Base-by-base conservation (phyloP, 306 rosid species). In the Echinosophora koreensis region DNA sequence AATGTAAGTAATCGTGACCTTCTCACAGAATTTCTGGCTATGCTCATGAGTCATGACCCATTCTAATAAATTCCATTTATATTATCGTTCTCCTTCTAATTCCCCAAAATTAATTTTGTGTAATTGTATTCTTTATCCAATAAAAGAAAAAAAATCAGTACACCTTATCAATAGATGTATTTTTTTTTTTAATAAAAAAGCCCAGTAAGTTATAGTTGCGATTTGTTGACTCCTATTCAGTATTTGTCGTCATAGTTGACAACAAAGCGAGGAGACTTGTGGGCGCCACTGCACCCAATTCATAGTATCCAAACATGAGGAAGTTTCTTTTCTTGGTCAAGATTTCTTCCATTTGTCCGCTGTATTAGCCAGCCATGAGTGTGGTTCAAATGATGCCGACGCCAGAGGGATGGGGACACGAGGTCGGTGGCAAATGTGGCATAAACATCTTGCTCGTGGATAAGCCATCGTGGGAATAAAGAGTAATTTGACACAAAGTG, bases 311-410 rank as follows among this genome's bases (percentile, higher is more conserved):
- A 77, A 44, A 66, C 28, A 18, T 28, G 10, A 58, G 66, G 37
- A 80, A 50, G 5, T 14, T 71, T 34, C 5, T 35, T 14, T 71
- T 34, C 5, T 35, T 70, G 78, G 78, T n/a, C 64, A 14, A 47
- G 51, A 14, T 80, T 46, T 71, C 37, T 37, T 66, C 56, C 49
- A 39, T 66, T 71, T 80, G 63, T 76, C 49, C 32, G 1, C 4
- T 76, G 51, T 14, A 28, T 17, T 75, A 54, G 73, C 73, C 61
- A 76, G 68, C 77, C 73, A 76, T 32, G 15, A 32, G 37, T 84
- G 74, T 77, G 85, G 79, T 67, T 77, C 80, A 44, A 66, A 81
- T 61, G 42, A 27, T n/a, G 71, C 77, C 87, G 84, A 55, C 17
- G 42, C 74, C 14, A 34, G n/a, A 27, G 51, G 73, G 10, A 51